Evolutionary conservation across 345 rosid genomes (phyloP).

Genomic region (Eucalyptus marginata): DNA sequence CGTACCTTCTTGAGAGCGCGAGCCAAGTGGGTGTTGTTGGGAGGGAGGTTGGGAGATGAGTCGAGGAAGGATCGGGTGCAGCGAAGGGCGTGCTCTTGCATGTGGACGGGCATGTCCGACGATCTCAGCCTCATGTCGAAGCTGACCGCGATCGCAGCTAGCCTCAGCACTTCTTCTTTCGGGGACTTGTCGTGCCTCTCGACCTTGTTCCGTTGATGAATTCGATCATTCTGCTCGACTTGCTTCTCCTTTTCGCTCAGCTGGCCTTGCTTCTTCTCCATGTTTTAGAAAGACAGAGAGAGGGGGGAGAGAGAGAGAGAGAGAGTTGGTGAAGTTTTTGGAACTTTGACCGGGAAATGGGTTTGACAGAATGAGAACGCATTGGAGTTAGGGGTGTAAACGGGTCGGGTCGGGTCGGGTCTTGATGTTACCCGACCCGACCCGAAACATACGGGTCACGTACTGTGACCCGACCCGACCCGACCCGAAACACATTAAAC

Average conservation of each 20-base stretch:
- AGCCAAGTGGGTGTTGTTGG: constrained; percentile 19
- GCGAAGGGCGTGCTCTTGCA: constrained; percentile 30
- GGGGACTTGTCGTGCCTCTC: background rate
- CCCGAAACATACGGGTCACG: no score
- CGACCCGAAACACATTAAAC: no score
- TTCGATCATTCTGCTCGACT: background rate
- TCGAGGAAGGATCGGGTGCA: constrained; percentile 12
- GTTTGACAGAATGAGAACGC: background rate
- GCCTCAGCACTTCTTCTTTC: constrained; percentile 8
- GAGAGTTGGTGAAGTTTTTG: background rate
- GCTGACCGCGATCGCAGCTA: constrained; percentile 24
- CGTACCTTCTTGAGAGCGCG: constrained; percentile 27
- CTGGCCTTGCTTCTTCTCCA: background rate
- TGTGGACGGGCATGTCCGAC: constrained; percentile 22
- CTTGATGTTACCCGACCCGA: no score
- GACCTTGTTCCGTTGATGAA: background rate
- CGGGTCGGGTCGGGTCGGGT: no score
- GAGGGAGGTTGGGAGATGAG: constrained; percentile 3
- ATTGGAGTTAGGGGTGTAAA: no score
- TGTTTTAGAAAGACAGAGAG: background rate
- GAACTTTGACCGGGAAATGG: background rate
- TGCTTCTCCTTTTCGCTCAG: background rate
- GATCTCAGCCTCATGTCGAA: constrained; percentile 20
- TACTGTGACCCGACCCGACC: no score
- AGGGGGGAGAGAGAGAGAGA: background rate